phyloP scores from a whole-genome alignment of 2,329 filamentous ascomycete species.

The Penicillium corylophilum region DNA sequence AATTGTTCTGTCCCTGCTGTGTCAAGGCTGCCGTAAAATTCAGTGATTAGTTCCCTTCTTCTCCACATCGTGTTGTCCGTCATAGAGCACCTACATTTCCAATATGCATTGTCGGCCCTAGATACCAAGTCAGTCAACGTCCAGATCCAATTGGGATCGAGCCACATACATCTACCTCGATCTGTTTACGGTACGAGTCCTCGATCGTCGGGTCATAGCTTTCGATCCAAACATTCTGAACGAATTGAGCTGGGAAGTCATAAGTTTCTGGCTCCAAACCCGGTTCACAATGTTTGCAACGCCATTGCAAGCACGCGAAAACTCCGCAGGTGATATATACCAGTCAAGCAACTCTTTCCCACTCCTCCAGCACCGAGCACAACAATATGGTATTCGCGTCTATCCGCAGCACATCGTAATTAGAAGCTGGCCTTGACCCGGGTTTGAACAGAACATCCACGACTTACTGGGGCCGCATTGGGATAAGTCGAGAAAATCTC shows the following conservation, averaged over 20 bases:
- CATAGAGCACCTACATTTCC: slow-evolving; percentile 67
- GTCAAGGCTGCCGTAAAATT: slow-evolving; percentile 61
- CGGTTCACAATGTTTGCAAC: neutral
- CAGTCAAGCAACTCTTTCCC: slow-evolving; percentile 88
- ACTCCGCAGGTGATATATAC: slow-evolving; percentile 46
- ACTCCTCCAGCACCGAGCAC: slow-evolving; percentile 83
- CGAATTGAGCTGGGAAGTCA: slow-evolving; percentile 71
- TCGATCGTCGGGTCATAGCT: slow-evolving; percentile 87
- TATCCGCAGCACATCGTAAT: slow-evolving; percentile 32
- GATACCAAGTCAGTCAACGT: slow-evolving; percentile 20
- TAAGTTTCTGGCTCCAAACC: slow-evolving; percentile 11
- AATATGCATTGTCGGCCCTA: slow-evolving; percentile 84
- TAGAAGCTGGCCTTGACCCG: slow-evolving; percentile 16
- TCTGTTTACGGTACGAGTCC: slow-evolving; percentile 83
- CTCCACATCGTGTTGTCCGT: neutral
- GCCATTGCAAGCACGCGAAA: neutral
- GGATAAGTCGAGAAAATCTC: slow-evolving; percentile 2
- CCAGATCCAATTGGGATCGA: neutral
- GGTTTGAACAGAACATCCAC: neutral
- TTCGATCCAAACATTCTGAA: slow-evolving; percentile 93
- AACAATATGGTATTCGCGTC: slow-evolving; percentile 78
- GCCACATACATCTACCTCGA: slow-evolving; percentile 78
- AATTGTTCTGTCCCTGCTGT: slow-evolving; percentile 92
- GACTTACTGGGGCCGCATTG: slow-evolving; percentile 42
- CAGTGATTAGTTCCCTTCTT: neutral